phyloP scores from a whole-genome alignment of 805 yeast genomes.

The Cephaloascus albidus region DNA sequence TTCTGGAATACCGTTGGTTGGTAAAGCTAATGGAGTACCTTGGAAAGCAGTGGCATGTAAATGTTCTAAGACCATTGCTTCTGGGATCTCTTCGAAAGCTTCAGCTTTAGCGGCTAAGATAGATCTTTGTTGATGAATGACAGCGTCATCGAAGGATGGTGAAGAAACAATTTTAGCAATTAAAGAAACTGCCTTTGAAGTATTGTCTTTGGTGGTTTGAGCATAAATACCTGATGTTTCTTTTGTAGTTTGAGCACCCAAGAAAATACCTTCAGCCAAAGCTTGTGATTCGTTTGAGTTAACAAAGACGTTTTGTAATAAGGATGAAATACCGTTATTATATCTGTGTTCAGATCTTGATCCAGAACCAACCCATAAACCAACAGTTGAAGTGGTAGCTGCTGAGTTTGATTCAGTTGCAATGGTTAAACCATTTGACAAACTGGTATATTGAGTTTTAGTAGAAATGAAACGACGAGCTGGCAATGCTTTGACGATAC shows the following conservation, averaged over 20 bases:
- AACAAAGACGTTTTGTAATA: slow-evolving; percentile 43
- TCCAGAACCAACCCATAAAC: slow-evolving; percentile 70
- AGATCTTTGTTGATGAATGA: slow-evolving; percentile 37
- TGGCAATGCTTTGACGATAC: slow-evolving; percentile 14
- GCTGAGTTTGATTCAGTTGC: slow-evolving; percentile 57
- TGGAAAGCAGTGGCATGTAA: slow-evolving; percentile 81
- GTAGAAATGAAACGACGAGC: slow-evolving; percentile 54
- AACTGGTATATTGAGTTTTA: slow-evolving; percentile 60
- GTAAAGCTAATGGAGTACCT: slow-evolving; percentile 72
- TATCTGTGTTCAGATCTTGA: slow-evolving; percentile 71
- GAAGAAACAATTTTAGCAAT: slow-evolving; percentile 36
- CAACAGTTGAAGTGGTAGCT: slow-evolving; percentile 51
- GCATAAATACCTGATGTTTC: slow-evolving; percentile 60
- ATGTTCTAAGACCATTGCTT: slow-evolving; percentile 58
- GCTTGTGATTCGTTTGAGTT: slow-evolving; percentile 19
- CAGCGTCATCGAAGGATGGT: slow-evolving; percentile 30
- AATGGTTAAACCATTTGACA: slow-evolving; percentile 66
- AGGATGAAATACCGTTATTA: slow-evolving; percentile 73
- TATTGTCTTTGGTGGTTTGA: slow-evolving; percentile 40
- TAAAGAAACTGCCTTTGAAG: slow-evolving; percentile 40
- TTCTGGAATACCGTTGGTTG: slow-evolving; percentile 67
- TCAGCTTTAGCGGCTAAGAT: slow-evolving; percentile 37
- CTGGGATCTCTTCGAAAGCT: slow-evolving; percentile 46
- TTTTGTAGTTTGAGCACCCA: slow-evolving; percentile 45
- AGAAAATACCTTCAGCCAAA: slow-evolving; percentile 43